phyloP scores from a whole-genome alignment of 129 eudicot species.

The Tagetes patula region DNA sequence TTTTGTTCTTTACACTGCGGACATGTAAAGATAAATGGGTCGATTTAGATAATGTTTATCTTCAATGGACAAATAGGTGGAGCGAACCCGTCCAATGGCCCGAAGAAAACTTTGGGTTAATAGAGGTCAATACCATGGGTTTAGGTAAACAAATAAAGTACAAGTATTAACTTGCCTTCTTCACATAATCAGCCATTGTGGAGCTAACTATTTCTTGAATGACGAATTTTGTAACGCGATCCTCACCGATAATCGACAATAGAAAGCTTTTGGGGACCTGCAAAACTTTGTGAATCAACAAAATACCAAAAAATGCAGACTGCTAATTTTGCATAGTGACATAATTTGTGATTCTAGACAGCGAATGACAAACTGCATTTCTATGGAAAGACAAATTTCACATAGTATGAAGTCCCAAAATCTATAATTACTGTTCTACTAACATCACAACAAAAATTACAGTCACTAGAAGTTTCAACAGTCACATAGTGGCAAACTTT shows the following conservation, averaged over 20 bases:
- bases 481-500: constrained; percentile 8
- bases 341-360: neutral
- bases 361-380: too few species aligned
- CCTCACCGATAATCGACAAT: constrained; percentile 72
- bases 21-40: neutral
- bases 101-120: neutral
- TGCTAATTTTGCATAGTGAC: neutral
- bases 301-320: neutral
- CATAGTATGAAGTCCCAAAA: neutral
- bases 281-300: constrained; percentile 19
- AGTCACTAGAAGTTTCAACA: neutral
- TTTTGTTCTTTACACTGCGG: neutral
- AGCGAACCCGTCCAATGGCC: neutral
- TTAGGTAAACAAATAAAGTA: constrained; percentile 14
- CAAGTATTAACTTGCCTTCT: constrained; percentile 52
- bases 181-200: constrained; percentile 68
- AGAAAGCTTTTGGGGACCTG: constrained; percentile 81
- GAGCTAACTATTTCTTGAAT: constrained; percentile 82
- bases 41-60: neutral
- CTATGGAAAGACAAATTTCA: neutral
- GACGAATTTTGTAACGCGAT: constrained; percentile 68
- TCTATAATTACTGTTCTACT: neutral
- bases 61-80: neutral
- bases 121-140: neutral
- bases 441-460: constrained; percentile 7